phyloP scores from a whole-genome alignment of 2,329 filamentous ascomycete species.

The Diaporthe capsici region DNA sequence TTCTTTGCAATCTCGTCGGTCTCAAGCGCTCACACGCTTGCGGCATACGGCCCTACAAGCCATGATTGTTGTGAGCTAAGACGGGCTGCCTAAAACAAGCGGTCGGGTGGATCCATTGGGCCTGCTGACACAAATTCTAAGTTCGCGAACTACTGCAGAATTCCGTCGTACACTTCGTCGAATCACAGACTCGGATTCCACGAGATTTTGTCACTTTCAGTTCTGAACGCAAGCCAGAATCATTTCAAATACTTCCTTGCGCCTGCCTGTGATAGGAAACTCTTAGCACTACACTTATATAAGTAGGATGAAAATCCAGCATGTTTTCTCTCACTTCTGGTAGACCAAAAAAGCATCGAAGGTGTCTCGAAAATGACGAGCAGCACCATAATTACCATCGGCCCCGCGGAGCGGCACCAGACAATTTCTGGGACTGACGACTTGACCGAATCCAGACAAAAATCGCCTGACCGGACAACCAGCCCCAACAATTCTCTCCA shows the following conservation, averaged over 20 bases:
- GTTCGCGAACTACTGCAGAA: not conserved
- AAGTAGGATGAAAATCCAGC: not conserved
- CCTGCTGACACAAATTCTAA: not conserved
- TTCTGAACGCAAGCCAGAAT: not conserved
- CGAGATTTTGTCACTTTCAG: not conserved
- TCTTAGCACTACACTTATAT: not conserved
- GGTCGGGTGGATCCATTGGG: not conserved
- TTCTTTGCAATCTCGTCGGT: not conserved
- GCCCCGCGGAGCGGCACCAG: too few relatives aligned
- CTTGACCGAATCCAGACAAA: not conserved
- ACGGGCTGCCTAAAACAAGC: not conserved
- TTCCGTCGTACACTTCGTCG: conserved; percentile 13
- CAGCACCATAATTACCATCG: not conserved
- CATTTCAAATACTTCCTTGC: not conserved
- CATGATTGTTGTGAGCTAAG: not conserved
- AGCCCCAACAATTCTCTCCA: not conserved
- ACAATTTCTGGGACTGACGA: not conserved
- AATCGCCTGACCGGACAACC: not conserved
- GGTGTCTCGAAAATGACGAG: not conserved
- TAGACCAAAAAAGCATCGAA: too few relatives aligned
- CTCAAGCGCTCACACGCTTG: not conserved
- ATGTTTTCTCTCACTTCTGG: not conserved
- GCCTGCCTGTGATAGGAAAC: too few relatives aligned
- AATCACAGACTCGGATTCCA: conserved; percentile 9
- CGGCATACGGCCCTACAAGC: not conserved